phyloP scores from a whole-genome alignment of 1,284 basidiomycete genomes.

The Veloporphyrellus conicus region DNA sequence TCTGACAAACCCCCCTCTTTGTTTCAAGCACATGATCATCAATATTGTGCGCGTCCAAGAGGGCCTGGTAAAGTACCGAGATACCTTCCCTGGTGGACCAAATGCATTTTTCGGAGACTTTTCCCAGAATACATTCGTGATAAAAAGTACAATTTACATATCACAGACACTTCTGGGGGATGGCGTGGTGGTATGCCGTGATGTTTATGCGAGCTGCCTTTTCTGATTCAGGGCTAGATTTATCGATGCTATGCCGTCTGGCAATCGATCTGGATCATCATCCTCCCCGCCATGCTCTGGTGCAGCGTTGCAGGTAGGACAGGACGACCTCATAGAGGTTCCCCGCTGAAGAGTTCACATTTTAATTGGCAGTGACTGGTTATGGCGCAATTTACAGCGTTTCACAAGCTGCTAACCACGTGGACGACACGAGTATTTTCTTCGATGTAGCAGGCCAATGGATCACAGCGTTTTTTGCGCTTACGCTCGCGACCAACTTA shows the following conservation, averaged over 20 bases:
- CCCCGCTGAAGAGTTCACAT: neutral
- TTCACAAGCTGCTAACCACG: slow-evolving; percentile 7
- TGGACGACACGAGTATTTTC: slow-evolving; percentile 25
- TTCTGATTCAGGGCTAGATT: too few species aligned
- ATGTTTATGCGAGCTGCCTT: too few species aligned
- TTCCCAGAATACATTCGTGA: too few species aligned
- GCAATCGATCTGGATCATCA: too few species aligned
- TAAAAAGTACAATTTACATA: slow-evolving; percentile 21
- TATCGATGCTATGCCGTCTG: too few species aligned
- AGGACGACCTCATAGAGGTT: neutral
- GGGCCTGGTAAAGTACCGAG: too few species aligned
- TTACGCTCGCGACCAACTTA: too few species aligned
- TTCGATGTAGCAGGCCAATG: slow-evolving; percentile 24
- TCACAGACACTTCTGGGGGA: too few species aligned
- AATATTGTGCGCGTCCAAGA: slow-evolving; percentile 18
- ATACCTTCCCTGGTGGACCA: too few species aligned
- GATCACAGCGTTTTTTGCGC: slow-evolving; percentile 33
- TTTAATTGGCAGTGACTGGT: neutral
- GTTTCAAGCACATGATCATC: slow-evolving; percentile 19
- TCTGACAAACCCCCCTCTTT: neutral
- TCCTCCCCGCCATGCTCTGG: slow-evolving; percentile 15
- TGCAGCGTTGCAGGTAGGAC: slow-evolving; percentile 7
- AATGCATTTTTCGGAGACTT: too few species aligned
- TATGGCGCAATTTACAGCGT: slow-evolving; percentile 2
- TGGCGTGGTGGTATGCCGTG: slow-evolving; percentile 14